These are phyloP conservation scores for Ambrosia hybrid DNA, from an alignment of 140 eudicot genomes.

Conservation along the genomic window DNA sequence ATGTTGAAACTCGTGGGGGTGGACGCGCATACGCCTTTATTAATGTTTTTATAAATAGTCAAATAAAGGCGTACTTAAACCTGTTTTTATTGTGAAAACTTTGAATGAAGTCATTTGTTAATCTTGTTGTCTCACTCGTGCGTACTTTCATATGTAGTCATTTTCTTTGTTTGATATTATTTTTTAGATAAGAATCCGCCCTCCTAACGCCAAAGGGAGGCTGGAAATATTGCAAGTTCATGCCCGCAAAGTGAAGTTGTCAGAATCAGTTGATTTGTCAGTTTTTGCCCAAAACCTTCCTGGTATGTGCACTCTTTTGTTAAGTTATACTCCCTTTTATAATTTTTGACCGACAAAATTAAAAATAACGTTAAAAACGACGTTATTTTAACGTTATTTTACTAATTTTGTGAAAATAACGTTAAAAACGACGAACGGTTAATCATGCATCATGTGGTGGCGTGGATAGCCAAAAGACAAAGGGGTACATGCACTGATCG, in stretches of 20 bases:
- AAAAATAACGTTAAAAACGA: conserved; percentile 1
- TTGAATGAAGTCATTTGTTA: neutral
- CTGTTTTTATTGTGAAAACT: too few species aligned
- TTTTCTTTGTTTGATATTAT: neutral
- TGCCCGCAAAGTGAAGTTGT: conserved; percentile 79
- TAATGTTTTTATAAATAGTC: too few species aligned
- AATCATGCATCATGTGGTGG: too few species aligned
- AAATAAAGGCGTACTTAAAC: too few species aligned
- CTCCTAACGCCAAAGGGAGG: conserved; percentile 95
- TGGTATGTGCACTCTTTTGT: conserved; percentile 42
- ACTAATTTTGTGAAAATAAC: too few species aligned
- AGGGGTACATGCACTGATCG: too few species aligned
- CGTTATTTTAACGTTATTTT: too few species aligned
- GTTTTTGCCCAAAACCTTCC: conserved; percentile 75
- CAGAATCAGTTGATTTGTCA: conserved; percentile 75
- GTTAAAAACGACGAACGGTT: too few species aligned
- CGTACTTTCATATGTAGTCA: neutral
- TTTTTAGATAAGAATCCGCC: conserved; percentile 67
- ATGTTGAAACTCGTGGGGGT: too few species aligned
- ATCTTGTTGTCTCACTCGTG: neutral
- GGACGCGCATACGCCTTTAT: too few species aligned
- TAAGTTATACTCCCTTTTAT: neutral
- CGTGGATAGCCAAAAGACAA: too few species aligned
- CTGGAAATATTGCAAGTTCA: conserved; percentile 82
- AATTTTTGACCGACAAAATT: neutral